A percentile compares a stretch with the other conserved stretches of the same genome.
phyloP scores from a whole-genome alignment of 768 basidiomycete genomes.

The Phallus indusiatus region DNA sequence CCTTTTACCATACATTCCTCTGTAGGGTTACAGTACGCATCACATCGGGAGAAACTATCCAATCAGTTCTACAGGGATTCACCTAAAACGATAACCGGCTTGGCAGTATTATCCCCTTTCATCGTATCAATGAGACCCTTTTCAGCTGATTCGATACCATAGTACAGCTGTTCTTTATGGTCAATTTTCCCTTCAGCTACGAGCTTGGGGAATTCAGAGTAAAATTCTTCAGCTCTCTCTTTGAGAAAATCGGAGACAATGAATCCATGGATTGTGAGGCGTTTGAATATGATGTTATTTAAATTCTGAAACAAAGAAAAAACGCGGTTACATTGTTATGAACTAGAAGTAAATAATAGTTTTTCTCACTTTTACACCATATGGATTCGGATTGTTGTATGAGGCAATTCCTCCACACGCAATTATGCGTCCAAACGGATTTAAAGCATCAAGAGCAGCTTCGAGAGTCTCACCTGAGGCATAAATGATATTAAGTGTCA shows the following conservation, averaged over 20 bases:
- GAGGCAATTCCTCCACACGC: conserved; percentile 23
- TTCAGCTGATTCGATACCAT: conserved; percentile 33
- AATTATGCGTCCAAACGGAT: conserved; percentile 1
- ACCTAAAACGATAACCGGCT: conserved; percentile 22
- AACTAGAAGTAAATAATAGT: no score
- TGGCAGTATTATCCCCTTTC: conserved; percentile 27
- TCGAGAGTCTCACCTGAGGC: conserved; percentile 36
- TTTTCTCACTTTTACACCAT: conserved; percentile 15
- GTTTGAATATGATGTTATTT: conserved; percentile 30
- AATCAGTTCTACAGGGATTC: background rate
- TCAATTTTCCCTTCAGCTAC: conserved; percentile 39
- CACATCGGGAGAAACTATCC: no score
- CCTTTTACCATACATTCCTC: no score
- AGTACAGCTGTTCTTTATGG: conserved; percentile 34
- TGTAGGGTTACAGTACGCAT: no score
- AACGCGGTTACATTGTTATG: no score
- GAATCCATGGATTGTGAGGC: conserved; percentile 38
- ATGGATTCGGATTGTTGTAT: conserved; percentile 20
- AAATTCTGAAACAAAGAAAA: conserved; percentile 31
- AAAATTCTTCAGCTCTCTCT: conserved; percentile 31
- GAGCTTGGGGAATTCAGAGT: conserved; percentile 28
- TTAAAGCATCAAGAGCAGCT: conserved; percentile 33
- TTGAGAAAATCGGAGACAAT: conserved; percentile 24
- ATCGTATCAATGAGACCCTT: conserved; percentile 29
- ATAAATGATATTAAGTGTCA: background rate